These are phyloP conservation scores for Aristolochia californica DNA, from an alignment of 164 flowering plant genomes.

Conservation along the genomic window DNA sequence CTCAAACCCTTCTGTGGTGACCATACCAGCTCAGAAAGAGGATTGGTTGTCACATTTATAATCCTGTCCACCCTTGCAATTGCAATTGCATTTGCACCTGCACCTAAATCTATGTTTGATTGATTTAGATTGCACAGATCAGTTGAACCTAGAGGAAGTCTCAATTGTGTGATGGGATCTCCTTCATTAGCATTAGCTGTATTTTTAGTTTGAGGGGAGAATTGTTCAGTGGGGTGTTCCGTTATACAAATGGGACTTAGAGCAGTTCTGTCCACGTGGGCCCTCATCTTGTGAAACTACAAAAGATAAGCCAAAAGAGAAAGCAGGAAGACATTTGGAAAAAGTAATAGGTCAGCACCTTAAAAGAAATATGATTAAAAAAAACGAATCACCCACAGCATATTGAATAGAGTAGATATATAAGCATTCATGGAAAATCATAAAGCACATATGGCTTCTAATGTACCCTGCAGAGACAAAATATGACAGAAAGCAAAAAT, in stretches of 20 bases:
- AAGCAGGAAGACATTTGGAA: background rate
- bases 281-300: background rate
- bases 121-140: constrained; percentile 14
- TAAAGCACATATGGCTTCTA: no score
- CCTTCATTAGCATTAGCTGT: constrained; percentile 23
- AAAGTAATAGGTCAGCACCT: background rate
- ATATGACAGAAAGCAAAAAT: background rate
- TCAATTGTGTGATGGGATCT: constrained; percentile 15
- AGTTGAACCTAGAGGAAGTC: constrained; percentile 22
- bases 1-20: constrained; percentile 52
- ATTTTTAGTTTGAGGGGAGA: constrained; percentile 19
- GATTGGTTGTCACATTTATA: constrained; percentile 27
- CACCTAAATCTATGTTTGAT: constrained; percentile 30
- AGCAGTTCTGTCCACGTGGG: constrained; percentile 11
- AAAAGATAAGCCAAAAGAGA: background rate
- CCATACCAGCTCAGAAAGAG: constrained; percentile 81
- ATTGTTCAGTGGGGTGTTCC: constrained; percentile 16
- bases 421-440: no score
- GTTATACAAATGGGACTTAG: constrained; percentile 12
- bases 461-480: background rate
- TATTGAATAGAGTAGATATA: no score
- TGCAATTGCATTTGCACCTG: constrained; percentile 99
- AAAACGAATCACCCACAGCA: no score
- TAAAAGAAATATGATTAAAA: background rate
- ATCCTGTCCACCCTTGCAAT: constrained; percentile 31